phyloP scores from a whole-genome alignment of 805 yeast species.

The Saccharomycopsis selenospora region DNA sequence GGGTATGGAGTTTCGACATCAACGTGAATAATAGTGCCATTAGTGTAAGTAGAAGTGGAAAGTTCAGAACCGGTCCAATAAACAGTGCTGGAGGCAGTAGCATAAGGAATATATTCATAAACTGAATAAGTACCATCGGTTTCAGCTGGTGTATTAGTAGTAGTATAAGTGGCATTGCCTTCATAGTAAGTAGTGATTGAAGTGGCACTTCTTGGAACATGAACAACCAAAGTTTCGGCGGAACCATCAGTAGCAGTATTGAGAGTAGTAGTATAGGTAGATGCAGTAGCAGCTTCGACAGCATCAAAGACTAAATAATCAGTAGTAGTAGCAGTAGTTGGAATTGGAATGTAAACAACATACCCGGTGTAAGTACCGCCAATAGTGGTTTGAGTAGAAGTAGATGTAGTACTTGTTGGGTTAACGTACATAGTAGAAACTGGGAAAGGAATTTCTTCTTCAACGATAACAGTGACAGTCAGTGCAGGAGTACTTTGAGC shows the following conservation, averaged over 20 bases:
- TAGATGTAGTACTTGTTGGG: neutral
- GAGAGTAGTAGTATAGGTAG: too few relatives aligned
- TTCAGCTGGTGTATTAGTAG: neutral
- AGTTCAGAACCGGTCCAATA: neutral
- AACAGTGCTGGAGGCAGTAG: neutral
- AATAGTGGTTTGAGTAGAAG: neutral
- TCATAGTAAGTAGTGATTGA: neutral
- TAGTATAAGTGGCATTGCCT: neutral
- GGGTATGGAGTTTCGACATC: neutral
- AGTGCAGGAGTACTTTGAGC: neutral
- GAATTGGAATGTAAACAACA: too few relatives aligned
- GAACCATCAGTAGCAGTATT: too few relatives aligned
- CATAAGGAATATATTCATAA: neutral
- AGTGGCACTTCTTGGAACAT: neutral
- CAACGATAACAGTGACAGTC: neutral
- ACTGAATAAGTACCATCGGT: neutral
- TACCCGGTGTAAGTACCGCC: neutral
- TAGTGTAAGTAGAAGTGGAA: neutral
- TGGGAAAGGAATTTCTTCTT: neutral
- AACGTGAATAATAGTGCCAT: neutral
- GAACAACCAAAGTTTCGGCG: neutral
- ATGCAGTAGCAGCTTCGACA: too few relatives aligned
- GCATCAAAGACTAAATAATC: neutral
- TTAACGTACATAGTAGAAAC: neutral
- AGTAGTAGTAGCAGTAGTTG: neutral